phyloP scores from a whole-genome alignment of 2,329 filamentous ascomycete species.

The Penicillium sp. region DNA sequence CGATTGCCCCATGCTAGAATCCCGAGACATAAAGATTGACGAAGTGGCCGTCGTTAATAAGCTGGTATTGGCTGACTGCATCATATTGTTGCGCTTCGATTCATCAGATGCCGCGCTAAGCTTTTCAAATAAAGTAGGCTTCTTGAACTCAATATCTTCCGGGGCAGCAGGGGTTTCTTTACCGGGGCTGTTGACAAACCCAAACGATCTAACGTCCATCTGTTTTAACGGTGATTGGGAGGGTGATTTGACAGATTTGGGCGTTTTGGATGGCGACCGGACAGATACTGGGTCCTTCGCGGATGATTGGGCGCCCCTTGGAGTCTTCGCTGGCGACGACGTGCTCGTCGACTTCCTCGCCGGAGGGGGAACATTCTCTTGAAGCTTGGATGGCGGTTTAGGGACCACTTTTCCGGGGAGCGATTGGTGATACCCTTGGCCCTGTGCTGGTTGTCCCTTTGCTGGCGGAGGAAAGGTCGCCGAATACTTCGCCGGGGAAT shows the following conservation, averaged over 20 bases:
- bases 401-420: not conserved
- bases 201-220: constrained; percentile 1
- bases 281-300: not conserved
- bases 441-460: not conserved
- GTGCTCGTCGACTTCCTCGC: not conserved
- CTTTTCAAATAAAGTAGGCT: constrained; percentile 12
- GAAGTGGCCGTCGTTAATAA: constrained; percentile 25
- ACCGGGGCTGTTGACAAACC: not conserved
- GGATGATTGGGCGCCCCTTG: not conserved
- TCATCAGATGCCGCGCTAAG: constrained; percentile 17
- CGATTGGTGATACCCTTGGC: not conserved
- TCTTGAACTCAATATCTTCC: constrained; percentile 1
- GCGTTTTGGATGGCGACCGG: not conserved
- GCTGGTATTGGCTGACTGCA: constrained; percentile 17
- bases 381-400: not conserved
- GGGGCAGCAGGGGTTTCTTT: not conserved
- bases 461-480: not conserved
- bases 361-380: not conserved
- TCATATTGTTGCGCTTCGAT: constrained; percentile 18
- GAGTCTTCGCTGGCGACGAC: not conserved
- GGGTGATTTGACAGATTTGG: not conserved
- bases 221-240: not conserved
- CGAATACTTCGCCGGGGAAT: not conserved
- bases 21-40: constrained; percentile 15
- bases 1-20: constrained; percentile 17